These are phyloP conservation scores for Phalaenopsis hybrid DNA, from an alignment of 116 monocot genomes.

Conservation along the genomic window DNA sequence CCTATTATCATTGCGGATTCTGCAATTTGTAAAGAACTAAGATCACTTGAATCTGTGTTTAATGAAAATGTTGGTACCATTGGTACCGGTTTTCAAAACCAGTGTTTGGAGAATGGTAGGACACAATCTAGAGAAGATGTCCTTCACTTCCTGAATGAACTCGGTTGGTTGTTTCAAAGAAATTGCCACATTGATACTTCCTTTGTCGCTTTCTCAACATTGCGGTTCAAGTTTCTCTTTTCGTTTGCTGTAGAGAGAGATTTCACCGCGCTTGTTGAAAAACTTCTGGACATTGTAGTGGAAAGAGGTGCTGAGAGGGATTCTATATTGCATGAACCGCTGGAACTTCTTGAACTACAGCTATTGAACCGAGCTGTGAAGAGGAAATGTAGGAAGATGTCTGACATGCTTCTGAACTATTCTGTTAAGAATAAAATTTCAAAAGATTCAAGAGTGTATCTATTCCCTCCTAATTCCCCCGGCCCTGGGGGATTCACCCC, in stretches of 20 bases:
- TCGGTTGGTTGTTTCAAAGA: conserved; percentile 94
- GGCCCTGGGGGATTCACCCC: conserved; percentile 80
- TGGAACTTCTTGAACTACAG: conserved; percentile 58
- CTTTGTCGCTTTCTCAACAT: conserved; percentile 32
- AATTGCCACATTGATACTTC: not conserved
- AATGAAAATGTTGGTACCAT: conserved; percentile 16
- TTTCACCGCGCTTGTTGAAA: conserved; percentile 42
- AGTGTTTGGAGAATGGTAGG: conserved; percentile 6
- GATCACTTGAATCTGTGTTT: conserved; percentile 66
- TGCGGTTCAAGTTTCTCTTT: conserved; percentile 68
- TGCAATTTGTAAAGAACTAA: conserved; percentile 71
- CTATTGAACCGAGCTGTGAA: conserved; percentile 74
- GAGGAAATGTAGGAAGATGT: conserved; percentile 75
- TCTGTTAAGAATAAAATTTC: conserved; percentile 16
- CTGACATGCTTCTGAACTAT: conserved; percentile 60
- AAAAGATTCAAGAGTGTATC: conserved; percentile 27
- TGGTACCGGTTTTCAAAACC: conserved; percentile 30
- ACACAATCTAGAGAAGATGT: conserved; percentile 40
- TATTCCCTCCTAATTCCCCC: conserved; percentile 53
- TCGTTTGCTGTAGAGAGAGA: conserved; percentile 73
- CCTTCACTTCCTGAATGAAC: conserved; percentile 82
- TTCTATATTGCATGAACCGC: conserved; percentile 31
- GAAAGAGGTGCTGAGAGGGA: conserved; percentile 31
- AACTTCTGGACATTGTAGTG: conserved; percentile 55
- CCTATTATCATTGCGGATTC: conserved; percentile 78